A percentile compares a stretch with the other conserved stretches of the same genome.
Conservation (phyloP, 140 eudicot genomes). For the Anethum foeniculum region DNA sequence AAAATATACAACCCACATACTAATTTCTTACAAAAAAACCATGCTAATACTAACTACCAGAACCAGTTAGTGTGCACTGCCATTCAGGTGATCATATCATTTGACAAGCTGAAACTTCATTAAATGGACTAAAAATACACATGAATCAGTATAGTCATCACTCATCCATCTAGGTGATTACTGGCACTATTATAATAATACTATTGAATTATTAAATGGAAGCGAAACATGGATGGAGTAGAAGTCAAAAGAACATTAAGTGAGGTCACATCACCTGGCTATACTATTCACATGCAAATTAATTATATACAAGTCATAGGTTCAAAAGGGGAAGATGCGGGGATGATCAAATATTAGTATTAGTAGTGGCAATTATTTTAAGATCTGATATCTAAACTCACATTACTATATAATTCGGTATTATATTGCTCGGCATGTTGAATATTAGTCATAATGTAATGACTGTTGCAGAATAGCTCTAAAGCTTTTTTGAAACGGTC, state of each 20-base stretch:
- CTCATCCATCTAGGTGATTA: neutral
- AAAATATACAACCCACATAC: too few species aligned
- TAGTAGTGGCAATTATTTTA: too few species aligned
- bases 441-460: neutral
- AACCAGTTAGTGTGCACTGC: too few species aligned
- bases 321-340: neutral
- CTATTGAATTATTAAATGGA: too few species aligned
- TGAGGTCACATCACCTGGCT: neutral
- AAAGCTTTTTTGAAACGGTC: neutral
- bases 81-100: too few species aligned
- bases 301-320: neutral
- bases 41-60: too few species aligned
- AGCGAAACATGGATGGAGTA: neutral
- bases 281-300: neutral
- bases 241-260: neutral
- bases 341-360: neutral
- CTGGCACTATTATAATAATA: too few species aligned
- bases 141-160: neutral
- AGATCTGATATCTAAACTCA: neutral
- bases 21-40: too few species aligned
- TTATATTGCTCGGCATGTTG: neutral
- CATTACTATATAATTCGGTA: too few species aligned
- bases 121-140: neutral
- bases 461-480: neutral
- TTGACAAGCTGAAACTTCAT: too few species aligned